Evolutionary conservation across 176 grass and related monocot species (phyloP).

Genomic region (Paspalum notatum): DNA sequence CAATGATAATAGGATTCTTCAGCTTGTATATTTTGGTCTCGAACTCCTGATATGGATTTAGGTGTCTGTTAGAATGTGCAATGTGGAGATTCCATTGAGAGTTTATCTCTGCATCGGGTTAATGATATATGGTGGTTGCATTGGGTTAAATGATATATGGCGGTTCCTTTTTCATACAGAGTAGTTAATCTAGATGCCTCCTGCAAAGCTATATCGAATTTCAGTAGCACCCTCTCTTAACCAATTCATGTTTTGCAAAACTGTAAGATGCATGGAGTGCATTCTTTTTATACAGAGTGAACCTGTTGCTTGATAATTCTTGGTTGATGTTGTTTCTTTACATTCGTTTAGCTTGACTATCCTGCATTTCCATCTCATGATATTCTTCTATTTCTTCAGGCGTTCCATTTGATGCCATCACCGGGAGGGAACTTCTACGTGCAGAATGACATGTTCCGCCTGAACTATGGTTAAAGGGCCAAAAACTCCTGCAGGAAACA

Average conservation of each 20-base stretch:
- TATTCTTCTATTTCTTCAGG: slow-evolving; percentile 33
- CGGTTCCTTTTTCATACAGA: neutral
- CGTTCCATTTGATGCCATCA: slow-evolving; percentile 65
- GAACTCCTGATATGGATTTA: neutral
- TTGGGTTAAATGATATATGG: neutral
- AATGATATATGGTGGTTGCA: too few relatives aligned
- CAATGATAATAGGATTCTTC: neutral
- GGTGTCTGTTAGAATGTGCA: too few relatives aligned
- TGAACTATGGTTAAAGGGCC: slow-evolving; percentile 62
- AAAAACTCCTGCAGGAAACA: neutral
- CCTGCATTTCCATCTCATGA: neutral
- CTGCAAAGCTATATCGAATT: neutral
- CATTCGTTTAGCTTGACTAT: neutral
- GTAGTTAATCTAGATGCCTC: neutral
- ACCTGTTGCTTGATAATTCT: neutral
- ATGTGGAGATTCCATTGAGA: too few relatives aligned
- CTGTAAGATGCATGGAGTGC: neutral
- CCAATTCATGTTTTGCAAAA: neutral
- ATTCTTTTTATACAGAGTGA: neutral
- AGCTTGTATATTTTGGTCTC: neutral
- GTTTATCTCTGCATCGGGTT: too few relatives aligned
- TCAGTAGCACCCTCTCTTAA: neutral
- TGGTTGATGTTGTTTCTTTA: neutral
- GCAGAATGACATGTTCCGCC: slow-evolving; percentile 76
- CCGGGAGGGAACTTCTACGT: slow-evolving; percentile 50